Percentiles rank a stretch among this genome's conserved stretches.
These are phyloP conservation scores for Fraxinus xanthoxyloides DNA, from an alignment of 305 asterid genomes.

Conservation along the genomic window DNA sequence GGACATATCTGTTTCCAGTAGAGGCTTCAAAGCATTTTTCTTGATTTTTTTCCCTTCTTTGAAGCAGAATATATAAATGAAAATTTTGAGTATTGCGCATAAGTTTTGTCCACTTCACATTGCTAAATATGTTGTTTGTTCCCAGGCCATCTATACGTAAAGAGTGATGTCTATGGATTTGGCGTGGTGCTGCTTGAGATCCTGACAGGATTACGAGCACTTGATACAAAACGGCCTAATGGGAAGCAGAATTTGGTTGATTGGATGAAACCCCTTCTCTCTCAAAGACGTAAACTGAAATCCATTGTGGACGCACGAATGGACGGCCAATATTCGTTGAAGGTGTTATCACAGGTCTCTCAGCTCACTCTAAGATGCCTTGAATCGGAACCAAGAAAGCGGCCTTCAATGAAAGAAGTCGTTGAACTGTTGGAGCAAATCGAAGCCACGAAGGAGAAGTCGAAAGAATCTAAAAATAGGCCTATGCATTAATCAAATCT, in stretches of 20 bases:
- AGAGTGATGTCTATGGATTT: slow-evolving; percentile 66
- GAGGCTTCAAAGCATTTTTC: background rate
- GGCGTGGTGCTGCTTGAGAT: slow-evolving; percentile 77
- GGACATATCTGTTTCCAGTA: background rate
- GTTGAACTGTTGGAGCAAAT: slow-evolving; percentile 46
- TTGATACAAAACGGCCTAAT: slow-evolving; percentile 39
- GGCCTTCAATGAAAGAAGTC: slow-evolving; percentile 66
- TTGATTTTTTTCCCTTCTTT: background rate
- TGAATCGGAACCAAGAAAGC: slow-evolving; percentile 43
- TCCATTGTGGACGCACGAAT: slow-evolving; percentile 47
- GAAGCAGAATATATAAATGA: background rate
- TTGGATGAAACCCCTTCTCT: slow-evolving; percentile 48
- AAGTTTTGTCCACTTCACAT: background rate
- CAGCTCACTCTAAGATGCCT: slow-evolving; percentile 55
- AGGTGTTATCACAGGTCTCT: slow-evolving; percentile 42
- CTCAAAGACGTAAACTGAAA: slow-evolving; percentile 36
- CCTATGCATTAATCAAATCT: slow-evolving; percentile 5
- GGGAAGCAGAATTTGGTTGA: slow-evolving; percentile 50
- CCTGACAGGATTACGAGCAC: slow-evolving; percentile 60
- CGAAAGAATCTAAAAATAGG: slow-evolving; percentile 24
- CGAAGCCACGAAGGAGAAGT: slow-evolving; percentile 40
- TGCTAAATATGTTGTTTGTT: background rate
- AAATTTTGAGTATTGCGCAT: background rate
- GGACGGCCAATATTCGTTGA: slow-evolving; percentile 52
- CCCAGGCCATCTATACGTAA: slow-evolving; percentile 61